A percentile compares a stretch with the other conserved stretches of the same genome.
Evolutionary conservation across 345 rosid genomes (phyloP).

Genomic region (Draba incana): DNA sequence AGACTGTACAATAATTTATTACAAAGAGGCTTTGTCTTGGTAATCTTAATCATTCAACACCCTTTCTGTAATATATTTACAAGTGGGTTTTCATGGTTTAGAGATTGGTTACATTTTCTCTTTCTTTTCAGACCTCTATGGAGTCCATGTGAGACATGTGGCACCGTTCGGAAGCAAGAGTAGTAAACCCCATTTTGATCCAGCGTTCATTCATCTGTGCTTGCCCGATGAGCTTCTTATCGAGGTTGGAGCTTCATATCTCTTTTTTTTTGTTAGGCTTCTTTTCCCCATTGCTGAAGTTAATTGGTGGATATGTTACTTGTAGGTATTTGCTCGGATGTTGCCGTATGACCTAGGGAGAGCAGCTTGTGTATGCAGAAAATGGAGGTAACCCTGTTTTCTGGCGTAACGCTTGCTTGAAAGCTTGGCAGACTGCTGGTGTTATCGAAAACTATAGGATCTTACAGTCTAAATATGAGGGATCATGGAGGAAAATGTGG

Average conservation of each 20-base stretch:
- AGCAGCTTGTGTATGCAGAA: constrained; percentile 88
- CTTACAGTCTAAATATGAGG: constrained; percentile 78
- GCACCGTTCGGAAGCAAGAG: constrained; percentile 81
- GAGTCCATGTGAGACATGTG: constrained; percentile 79
- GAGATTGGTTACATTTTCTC: neutral
- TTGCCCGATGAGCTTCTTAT: constrained; percentile 93
- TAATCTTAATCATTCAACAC: constrained; percentile 40
- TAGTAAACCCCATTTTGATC: constrained; percentile 60
- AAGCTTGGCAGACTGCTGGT: constrained; percentile 92
- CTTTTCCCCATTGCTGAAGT: neutral
- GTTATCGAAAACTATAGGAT: constrained; percentile 75
- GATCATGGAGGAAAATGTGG: constrained; percentile 99
- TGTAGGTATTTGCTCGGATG: constrained; percentile 86
- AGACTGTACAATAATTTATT: constrained; percentile 65
- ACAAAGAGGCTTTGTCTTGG: constrained; percentile 95
- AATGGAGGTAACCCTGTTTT: constrained; percentile 94
- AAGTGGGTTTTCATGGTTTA: neutral
- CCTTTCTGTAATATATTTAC: neutral
- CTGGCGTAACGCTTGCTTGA: constrained; percentile 95
- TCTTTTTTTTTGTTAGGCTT: neutral
- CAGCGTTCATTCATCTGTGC: constrained; percentile 74
- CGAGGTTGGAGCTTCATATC: constrained; percentile 54
- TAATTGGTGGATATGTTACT: constrained; percentile 25
- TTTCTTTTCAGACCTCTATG: constrained; percentile 72
- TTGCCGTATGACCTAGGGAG: constrained; percentile 82